Evolutionary conservation across 2,329 filamentous ascomycete species (phyloP), one percentile per base, ranked within the genome.

Genomic region (Ophiocordyceps robertsii): DNA sequence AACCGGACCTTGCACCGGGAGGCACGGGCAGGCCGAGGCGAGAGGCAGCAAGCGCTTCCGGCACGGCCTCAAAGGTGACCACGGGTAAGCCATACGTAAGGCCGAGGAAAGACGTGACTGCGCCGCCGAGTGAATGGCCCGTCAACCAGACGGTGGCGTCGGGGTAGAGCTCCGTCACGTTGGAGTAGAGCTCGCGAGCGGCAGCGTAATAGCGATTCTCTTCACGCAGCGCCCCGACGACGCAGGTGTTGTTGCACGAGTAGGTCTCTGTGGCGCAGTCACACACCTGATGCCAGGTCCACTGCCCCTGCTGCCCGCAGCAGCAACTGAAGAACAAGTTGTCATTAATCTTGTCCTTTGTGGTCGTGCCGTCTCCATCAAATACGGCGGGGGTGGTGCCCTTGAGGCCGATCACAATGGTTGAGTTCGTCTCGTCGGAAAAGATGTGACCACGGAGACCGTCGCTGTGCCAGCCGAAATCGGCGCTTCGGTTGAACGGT

Each of bases 321-420:
- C 92, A 98, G 65, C 92, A 98, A 57, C 89, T 94, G 66, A 95
- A 95, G 63, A 94, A 95, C 10, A 98, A 71, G 58, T 98, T 98
- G 63, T 98, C 92, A 59, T 96, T 98, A 55, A 89, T 70, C 66
- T 98, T 98, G 66, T 98, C 92, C 52, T 95, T 95, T 24, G 88
- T 94, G 0, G 90, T 96, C 1, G 92, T 96, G 41, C 89, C 90
- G 32, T 90, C 84, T n/a, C 92, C 92, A 59, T 96, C 90, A 57
- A 95, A 96, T 4, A 96, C 80, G 12, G 92, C 90, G 2, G 82
- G 77, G 1, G 82, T 85, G 0, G 89, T 95, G 42, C 90, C 92
- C 64, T 98, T 98, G 44, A 98, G 65, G 6, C 87, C 89, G 49
- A 96, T 92, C 36, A 96, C 80, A 42, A 96, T 73, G 1, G 90